Base-by-base conservation (phyloP, 169 alveolate species). In the Cryptosporidium meleagridis region DNA sequence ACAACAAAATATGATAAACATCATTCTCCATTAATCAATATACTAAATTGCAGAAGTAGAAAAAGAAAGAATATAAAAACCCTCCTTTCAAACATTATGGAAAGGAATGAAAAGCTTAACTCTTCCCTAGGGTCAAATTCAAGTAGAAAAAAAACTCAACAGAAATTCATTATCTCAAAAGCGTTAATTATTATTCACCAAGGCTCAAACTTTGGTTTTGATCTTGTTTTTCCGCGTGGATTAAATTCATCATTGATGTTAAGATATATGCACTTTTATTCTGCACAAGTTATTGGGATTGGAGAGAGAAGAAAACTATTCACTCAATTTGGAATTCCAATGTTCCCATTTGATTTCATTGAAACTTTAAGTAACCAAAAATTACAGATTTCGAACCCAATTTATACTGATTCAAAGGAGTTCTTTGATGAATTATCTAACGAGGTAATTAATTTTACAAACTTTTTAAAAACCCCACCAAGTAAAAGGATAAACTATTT, bases 231-330 rank as follows among this genome's bases (percentile, higher is more conserved):
- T 39, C 89, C 89, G 8, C 72, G 89, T 61, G 89, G 89, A 62
- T 23, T 80, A 45, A 58, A 80, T 48, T 80, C 89, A 44, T 59
- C 89, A 80, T 14, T 80, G 48, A 16, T 80, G 21, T 69, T 80
- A 14, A 80, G 89, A 41, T 67, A 44, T 48, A 23, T 67, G n/a
- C 75, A 61, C 3, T 80, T 55, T 3, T 6, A 41, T 37, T 59
- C 72, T 41, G 89, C 53, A n/a, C 89, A 59, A 51, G 26, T 80
- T 23, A 80, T 80, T 59, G 89, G 89, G 18, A 80, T 80, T 61
- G 75, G 65, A 7, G 89, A 80, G 45, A 59, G 89, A 35, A 59
- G 75, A 31, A 41, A n/a, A 39, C 29, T 80, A 26, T 31, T 31
- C 16, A 44, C 59, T 41, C 70, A 80, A 65, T 29, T 62, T 0